Base-by-base conservation (phyloP, 768 basidiomycete species). In the Omphalotus guepiniiformis region DNA sequence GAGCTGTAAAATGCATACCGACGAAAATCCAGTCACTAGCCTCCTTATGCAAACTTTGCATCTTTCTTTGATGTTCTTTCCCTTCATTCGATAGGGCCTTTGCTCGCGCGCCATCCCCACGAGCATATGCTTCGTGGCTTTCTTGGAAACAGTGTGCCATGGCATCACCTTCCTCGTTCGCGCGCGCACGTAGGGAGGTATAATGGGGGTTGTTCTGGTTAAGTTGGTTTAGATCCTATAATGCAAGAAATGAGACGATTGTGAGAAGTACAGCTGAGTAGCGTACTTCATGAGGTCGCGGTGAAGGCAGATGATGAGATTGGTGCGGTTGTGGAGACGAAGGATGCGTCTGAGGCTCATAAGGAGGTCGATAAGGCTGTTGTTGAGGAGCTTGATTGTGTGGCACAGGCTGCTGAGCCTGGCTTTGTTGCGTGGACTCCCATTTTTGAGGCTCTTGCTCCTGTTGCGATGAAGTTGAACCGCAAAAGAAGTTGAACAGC, bases 1-100 rank as follows among this genome's bases (percentile, higher is more conserved):
- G 30, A 50, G 39, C n/a, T n/a, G n/a, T n/a, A n/a, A 3, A 29
- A 16, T 25, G 64, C 79, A 41, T 51, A 88, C 89, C 82, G 53
- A 70, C 63, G 63, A 84, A 98, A 52, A 97, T 94, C 88, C 88
- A 95, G 41, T 84, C 79, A 50, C 84, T 82, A 2, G 94, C 95
- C 62, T 93, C 68, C 49, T 74, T 74, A 62, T 97, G 93, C 51
- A 92, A 64, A 39, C 74, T 63, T 53, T 87, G 83, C 85, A 94
- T 93, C 58, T 79, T 76, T 4, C 71, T 63, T 63, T 89, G 79
- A 61, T 94, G 88, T 32, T 71, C 70, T 62, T 92, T 90, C 15
- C 93, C 94, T 62, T 92, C 57, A 49, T 81, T 78, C 15, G 85
- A 88, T 19, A 96, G 73, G 41, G 86, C 72, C 65, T 97, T 93